phyloP scores from a whole-genome alignment of 1,284 basidiomycete genomes.

The Ganoderma multipileum region DNA sequence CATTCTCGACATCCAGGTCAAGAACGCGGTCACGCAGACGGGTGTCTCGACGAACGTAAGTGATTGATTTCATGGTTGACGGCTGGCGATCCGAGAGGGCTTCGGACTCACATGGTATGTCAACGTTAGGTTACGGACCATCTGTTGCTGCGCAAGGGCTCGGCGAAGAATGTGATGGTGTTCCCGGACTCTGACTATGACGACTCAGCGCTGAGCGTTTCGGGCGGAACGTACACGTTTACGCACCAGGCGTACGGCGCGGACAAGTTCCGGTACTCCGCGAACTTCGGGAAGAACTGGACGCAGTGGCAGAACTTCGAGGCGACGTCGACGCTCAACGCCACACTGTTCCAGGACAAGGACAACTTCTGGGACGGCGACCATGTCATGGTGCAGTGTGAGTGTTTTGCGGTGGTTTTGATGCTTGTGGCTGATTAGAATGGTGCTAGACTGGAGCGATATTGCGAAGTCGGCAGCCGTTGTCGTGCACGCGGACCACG shows the following conservation, averaged over 20 bases:
- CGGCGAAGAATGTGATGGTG: slow-evolving; percentile 77
- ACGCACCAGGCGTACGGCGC: slow-evolving; percentile 85
- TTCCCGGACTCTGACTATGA: slow-evolving; percentile 85
- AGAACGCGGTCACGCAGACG: slow-evolving; percentile 55
- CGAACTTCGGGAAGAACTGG: slow-evolving; percentile 89
- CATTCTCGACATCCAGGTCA: slow-evolving; percentile 75
- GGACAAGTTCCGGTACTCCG: slow-evolving; percentile 86
- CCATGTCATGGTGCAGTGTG: slow-evolving; percentile 89
- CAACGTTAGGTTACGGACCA: slow-evolving; percentile 66
- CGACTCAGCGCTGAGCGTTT: slow-evolving; percentile 63
- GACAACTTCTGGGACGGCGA: slow-evolving; percentile 82
- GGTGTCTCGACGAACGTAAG: slow-evolving; percentile 63
- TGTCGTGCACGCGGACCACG: slow-evolving; percentile 80
- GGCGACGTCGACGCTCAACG: slow-evolving; percentile 69
- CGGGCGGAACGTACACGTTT: slow-evolving; percentile 73
- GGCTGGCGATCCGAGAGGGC: slow-evolving; percentile 5
- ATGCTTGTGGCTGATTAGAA: background rate
- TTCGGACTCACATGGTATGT: background rate
- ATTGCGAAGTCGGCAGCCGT: slow-evolving; percentile 66
- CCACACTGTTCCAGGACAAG: slow-evolving; percentile 57
- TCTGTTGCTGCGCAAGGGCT: slow-evolving; percentile 81
- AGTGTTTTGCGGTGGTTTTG: slow-evolving; percentile 36
- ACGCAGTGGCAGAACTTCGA: slow-evolving; percentile 81
- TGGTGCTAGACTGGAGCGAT: slow-evolving; percentile 73
- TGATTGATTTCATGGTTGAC: slow-evolving; percentile 19